phyloP scores from a whole-genome alignment of 257 asterid species.

The Solanum habrochaites region DNA sequence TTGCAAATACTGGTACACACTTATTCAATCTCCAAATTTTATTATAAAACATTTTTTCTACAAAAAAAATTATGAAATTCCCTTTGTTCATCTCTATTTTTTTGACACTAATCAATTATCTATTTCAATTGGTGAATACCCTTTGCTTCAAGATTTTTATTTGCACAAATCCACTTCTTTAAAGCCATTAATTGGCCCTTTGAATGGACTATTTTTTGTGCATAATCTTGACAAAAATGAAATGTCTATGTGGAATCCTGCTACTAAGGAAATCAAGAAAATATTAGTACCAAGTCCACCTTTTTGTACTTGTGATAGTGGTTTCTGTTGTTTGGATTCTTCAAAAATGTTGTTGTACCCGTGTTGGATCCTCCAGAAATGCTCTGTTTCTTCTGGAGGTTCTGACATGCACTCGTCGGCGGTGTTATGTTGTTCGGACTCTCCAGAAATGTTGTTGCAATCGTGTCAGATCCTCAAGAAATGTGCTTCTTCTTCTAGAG shows the following conservation, averaged over 20 bases:
- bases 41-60: constrained; percentile 14
- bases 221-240: neutral
- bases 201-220: constrained; percentile 28
- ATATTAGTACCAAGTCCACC: constrained; percentile 4
- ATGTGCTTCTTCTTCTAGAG: neutral
- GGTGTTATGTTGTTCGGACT: neutral
- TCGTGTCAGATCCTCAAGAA: neutral
- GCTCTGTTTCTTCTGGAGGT: neutral
- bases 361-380: neutral
- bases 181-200: constrained; percentile 22
- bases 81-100: constrained; percentile 23
- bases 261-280: constrained; percentile 25
- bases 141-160: constrained; percentile 12
- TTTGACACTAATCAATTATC: neutral
- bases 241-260: constrained; percentile 29
- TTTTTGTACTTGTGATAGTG: neutral
- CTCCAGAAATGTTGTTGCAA: neutral
- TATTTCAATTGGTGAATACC: neutral
- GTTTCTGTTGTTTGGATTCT: neutral
- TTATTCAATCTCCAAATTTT: constrained; percentile 19
- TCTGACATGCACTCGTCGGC: neutral
- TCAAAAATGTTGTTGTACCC: neutral
- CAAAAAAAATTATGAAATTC: constrained; percentile 11
- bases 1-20: constrained; percentile 28
- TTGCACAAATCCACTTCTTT: neutral